Evolutionary conservation across 345 rosid species (phyloP).

Genomic region (Boechera divaricarpa): DNA sequence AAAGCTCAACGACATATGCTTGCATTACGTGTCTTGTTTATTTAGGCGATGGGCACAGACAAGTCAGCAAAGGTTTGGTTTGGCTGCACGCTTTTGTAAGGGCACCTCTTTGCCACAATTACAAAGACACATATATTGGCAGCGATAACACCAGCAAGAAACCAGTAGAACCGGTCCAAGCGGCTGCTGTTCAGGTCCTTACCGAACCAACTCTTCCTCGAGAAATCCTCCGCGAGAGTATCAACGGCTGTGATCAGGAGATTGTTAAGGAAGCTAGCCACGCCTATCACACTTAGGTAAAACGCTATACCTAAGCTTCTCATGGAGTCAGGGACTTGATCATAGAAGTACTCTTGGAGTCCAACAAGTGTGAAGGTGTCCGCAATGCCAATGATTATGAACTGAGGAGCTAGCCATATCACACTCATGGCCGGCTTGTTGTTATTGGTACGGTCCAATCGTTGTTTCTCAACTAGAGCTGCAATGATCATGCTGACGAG

Average conservation of each 20-base stretch:
- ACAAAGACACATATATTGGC: conserved; percentile 60
- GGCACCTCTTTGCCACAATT: conserved; percentile 60
- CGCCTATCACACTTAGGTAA: conserved; percentile 83
- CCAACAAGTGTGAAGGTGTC: conserved; percentile 87
- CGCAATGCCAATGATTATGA: conserved; percentile 69
- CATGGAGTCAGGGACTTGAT: conserved; percentile 97
- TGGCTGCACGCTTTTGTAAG: conserved; percentile 73
- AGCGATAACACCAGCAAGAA: conserved; percentile 56
- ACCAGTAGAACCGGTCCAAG: conserved; percentile 77
- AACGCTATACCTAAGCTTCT: conserved; percentile 92
- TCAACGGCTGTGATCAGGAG: conserved; percentile 64
- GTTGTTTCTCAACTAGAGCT: conserved; percentile 73
- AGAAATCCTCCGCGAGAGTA: conserved; percentile 47
- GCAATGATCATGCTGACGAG: conserved; percentile 66
- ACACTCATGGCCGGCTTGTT: conserved; percentile 62
- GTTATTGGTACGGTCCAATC: conserved; percentile 46
- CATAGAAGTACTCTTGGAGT: conserved; percentile 89
- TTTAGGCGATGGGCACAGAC: conserved; percentile 28
- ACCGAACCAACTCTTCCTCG: conserved; percentile 71
- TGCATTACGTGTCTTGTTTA: background rate
- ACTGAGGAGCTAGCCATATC: conserved; percentile 89
- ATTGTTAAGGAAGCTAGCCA: conserved; percentile 77
- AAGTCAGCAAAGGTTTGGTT: conserved; percentile 61
- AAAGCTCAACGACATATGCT: background rate
- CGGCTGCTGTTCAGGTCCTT: conserved; percentile 81